These are phyloP conservation scores for Xerophyta viscosa DNA, from an alignment of 106 monocot genomes.

Conservation along the genomic window DNA sequence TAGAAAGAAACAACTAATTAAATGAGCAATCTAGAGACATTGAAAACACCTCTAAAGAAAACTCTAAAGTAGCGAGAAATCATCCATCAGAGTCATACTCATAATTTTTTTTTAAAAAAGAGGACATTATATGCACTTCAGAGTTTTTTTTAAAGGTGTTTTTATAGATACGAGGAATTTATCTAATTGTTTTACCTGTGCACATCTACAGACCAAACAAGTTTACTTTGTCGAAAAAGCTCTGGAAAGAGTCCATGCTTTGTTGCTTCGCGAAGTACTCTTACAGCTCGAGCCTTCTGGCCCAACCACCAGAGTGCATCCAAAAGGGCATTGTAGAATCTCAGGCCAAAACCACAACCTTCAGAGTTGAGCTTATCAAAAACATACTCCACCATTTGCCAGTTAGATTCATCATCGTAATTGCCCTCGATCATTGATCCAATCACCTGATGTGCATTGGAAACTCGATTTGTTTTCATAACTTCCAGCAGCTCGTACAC, in stretches of 20 bases:
- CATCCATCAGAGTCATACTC: no score
- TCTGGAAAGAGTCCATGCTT: constrained; percentile 74
- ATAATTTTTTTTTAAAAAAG: no score
- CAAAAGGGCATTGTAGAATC: constrained; percentile 77
- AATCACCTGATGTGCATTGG: constrained; percentile 79
- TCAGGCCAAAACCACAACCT: constrained; percentile 71
- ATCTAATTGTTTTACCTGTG: constrained; percentile 83
- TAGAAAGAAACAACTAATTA: neutral
- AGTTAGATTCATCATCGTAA: constrained; percentile 89
- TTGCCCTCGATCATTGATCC: constrained; percentile 83
- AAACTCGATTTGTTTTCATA: constrained; percentile 72
- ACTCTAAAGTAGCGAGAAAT: no score
- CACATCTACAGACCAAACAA: constrained; percentile 92
- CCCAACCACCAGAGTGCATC: constrained; percentile 94
- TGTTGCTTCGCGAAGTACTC: constrained; percentile 56
- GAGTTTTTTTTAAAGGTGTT: no score
- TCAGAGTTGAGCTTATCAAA: constrained; percentile 72
- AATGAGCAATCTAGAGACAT: no score
- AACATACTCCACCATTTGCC: constrained; percentile 99
- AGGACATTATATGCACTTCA: no score
- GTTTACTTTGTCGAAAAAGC: constrained; percentile 64
- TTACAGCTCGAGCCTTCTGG: constrained; percentile 67
- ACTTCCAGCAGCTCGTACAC: constrained; percentile 59
- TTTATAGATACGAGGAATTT: no score
- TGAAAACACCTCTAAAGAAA: no score